These are phyloP conservation scores for Grigorovia jiainica DNA, from an alignment of 805 yeast genomes.

Conservation along the genomic window DNA sequence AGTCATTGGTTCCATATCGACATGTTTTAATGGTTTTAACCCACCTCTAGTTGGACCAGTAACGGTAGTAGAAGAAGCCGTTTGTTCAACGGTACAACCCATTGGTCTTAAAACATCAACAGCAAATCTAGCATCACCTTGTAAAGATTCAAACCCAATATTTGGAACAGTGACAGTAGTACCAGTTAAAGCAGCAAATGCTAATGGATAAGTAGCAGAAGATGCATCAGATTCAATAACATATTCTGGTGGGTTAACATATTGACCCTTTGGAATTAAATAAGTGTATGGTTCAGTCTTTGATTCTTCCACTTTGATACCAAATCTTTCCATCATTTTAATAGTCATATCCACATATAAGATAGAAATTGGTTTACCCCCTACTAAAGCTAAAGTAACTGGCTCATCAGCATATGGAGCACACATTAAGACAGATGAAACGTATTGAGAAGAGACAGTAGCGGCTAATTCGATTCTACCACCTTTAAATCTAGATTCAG, in stretches of 20 bases:
- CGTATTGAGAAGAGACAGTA: constrained; percentile 94
- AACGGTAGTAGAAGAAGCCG: constrained; percentile 81
- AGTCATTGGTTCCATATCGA: constrained; percentile 99
- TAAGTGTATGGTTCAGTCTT: constrained; percentile 72
- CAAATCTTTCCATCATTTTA: constrained; percentile 87
- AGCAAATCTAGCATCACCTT: constrained; percentile 96
- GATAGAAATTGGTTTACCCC: constrained; percentile 95
- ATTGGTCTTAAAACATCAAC: constrained; percentile 84
- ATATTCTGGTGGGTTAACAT: constrained; percentile 73
- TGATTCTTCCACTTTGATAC: constrained; percentile 65
- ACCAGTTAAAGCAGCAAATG: constrained; percentile 94
- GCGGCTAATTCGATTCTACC: constrained; percentile 92
- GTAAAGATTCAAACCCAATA: constrained; percentile 83
- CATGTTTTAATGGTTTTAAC: constrained; percentile 58
- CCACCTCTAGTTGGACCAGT: constrained; percentile 72
- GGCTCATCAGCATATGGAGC: constrained; percentile 92
- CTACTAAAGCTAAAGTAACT: constrained; percentile 79
- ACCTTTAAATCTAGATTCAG: constrained; percentile 70
- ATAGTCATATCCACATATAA: constrained; percentile 96
- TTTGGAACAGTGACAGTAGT: constrained; percentile 88
- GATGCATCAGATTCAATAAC: constrained; percentile 95
- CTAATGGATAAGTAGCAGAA: constrained; percentile 94
- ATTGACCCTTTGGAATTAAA: constrained; percentile 77
- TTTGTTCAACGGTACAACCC: constrained; percentile 88
- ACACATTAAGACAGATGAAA: constrained; percentile 90